Percentiles rank a stretch among this genome's conserved stretches.
phyloP scores from a whole-genome alignment of 208 protist genomes.

The Crithidia fasciculata region DNA sequence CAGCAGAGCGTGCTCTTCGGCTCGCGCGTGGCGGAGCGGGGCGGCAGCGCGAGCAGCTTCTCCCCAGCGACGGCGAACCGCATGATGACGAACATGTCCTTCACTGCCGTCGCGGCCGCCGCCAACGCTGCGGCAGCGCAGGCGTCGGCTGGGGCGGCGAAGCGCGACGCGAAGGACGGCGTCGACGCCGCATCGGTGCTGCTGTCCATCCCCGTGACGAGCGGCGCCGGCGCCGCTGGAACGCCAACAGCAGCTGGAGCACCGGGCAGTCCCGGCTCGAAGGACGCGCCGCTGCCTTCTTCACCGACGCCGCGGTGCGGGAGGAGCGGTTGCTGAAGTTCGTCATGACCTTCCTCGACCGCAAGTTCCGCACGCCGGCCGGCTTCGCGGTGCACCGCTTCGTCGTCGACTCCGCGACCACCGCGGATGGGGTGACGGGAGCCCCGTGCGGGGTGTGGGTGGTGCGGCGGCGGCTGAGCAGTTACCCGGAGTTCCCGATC shows the following conservation, averaged over 20 bases:
- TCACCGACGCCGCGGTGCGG: slow-evolving; percentile 25
- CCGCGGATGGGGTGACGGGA: neutral
- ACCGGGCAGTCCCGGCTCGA: neutral
- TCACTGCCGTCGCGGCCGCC: slow-evolving; percentile 18
- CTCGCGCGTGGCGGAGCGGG: slow-evolving; percentile 9
- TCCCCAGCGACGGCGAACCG: slow-evolving; percentile 8
- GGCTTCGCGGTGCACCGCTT: slow-evolving; percentile 36
- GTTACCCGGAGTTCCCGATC: slow-evolving; percentile 62
- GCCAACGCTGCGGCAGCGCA: slow-evolving; percentile 14
- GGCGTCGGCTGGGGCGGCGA: neutral
- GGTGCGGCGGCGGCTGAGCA: slow-evolving; percentile 37
- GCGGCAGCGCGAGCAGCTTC: slow-evolving; percentile 6
- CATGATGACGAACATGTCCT: slow-evolving; percentile 20
- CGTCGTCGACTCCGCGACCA: slow-evolving; percentile 24
- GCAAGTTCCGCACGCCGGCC: slow-evolving; percentile 34
- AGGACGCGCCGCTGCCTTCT: neutral
- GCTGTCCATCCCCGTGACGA: slow-evolving; percentile 28
- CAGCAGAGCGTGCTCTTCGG: slow-evolving; percentile 28
- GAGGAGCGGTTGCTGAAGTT: slow-evolving; percentile 45
- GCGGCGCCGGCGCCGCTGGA: neutral
- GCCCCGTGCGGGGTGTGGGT: slow-evolving; percentile 35
- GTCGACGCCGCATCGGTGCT: slow-evolving; percentile 18
- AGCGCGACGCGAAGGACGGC: neutral
- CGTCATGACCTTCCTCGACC: slow-evolving; percentile 49
- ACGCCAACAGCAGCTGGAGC: neutral